Evolutionary conservation across 768 basidiomycete species (phyloP).

Genomic region (Rhodotorula toruloides): DNA sequence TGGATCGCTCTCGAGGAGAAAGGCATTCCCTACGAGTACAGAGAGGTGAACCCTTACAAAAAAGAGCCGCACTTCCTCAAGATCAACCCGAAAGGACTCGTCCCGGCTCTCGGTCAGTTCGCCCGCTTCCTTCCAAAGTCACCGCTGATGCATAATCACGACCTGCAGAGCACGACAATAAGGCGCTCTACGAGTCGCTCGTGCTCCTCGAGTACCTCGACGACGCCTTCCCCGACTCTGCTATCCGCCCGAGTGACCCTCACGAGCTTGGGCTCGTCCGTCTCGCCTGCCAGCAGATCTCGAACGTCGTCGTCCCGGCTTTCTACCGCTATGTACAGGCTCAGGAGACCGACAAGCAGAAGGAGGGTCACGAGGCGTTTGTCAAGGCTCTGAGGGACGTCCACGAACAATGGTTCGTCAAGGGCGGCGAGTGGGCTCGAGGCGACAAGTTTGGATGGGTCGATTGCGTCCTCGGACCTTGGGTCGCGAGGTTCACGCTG

Average conservation of each 20-base stretch:
- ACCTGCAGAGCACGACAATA: constrained; percentile 43
- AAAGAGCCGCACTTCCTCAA: constrained; percentile 66
- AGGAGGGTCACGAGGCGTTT: constrained; percentile 42
- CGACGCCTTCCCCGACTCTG: constrained; percentile 9
- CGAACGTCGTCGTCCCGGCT: constrained; percentile 55
- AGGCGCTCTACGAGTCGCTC: constrained; percentile 67
- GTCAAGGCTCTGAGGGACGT: constrained; percentile 24
- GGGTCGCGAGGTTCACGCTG: constrained; percentile 63
- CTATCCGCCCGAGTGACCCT: constrained; percentile 3
- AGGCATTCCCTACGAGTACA: constrained; percentile 70
- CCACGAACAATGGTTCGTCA: constrained; percentile 32
- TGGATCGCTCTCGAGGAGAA: constrained; percentile 72
- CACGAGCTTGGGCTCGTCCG: constrained; percentile 19
- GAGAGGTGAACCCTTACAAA: constrained; percentile 52
- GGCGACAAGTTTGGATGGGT: constrained; percentile 52
- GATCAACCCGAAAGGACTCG: constrained; percentile 73
- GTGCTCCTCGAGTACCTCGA: constrained; percentile 33
- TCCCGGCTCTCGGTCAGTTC: constrained; percentile 57
- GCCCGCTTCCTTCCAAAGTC: neutral
- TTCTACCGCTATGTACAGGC: constrained; percentile 55
- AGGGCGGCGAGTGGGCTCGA: constrained; percentile 48
- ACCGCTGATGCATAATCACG: too few species aligned
- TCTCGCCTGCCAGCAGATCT: constrained; percentile 46
- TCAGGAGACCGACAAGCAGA: constrained; percentile 44
- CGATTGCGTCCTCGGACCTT: constrained; percentile 60